phyloP scores from a whole-genome alignment of 768 basidiomycete species.

The Leccinellum albellum region DNA sequence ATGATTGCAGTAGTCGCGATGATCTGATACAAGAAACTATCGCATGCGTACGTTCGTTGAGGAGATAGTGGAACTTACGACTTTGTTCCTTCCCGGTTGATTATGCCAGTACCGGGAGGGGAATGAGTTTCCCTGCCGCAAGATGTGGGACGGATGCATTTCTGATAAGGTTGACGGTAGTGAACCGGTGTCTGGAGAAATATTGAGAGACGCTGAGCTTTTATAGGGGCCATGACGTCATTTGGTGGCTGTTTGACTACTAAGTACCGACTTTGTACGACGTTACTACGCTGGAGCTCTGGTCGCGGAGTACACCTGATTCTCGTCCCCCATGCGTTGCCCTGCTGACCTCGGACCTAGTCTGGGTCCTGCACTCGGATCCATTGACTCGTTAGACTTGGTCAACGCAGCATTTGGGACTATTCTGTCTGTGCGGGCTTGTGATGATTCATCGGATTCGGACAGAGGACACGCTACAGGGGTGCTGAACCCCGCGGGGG shows the following conservation, averaged over 20 bases:
- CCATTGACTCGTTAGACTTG: background rate
- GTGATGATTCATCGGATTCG: background rate
- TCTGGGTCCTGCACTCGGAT: background rate
- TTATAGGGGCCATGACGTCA: constrained; percentile 33
- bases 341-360: background rate
- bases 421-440: background rate
- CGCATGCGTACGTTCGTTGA: too few species aligned
- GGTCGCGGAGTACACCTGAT: background rate
- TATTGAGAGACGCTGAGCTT: constrained; percentile 15
- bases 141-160: constrained; percentile 25
- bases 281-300: background rate
- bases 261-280: background rate
- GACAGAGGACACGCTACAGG: background rate
- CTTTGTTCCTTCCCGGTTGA: constrained; percentile 31
- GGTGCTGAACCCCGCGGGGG: too few species aligned
- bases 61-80: constrained; percentile 17
- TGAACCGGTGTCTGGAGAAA: background rate
- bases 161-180: background rate
- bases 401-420: background rate
- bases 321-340: background rate
- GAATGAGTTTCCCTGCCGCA: constrained; percentile 25
- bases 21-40: constrained; percentile 17
- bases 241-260: background rate
- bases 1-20: constrained; percentile 28
- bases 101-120: constrained; percentile 32